phyloP scores from a whole-genome alignment of 2,329 filamentous ascomycete genomes.

The Fusarium miscanthi region DNA sequence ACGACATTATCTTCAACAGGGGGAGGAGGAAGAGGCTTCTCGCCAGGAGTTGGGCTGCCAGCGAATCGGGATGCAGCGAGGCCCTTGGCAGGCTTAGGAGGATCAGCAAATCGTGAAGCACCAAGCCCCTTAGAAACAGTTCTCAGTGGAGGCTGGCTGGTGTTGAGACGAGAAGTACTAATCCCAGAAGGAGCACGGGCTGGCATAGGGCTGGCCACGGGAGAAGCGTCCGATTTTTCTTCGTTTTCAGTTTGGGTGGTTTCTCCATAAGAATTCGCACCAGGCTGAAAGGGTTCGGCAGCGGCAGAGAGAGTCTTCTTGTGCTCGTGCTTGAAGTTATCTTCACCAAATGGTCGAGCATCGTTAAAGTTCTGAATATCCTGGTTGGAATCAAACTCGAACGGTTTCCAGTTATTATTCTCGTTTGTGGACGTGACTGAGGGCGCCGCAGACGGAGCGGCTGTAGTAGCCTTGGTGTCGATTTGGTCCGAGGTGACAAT shows the following conservation, averaged over 20 bases:
- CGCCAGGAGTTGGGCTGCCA: constrained; percentile 50
- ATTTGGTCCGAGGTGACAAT: constrained; percentile 63
- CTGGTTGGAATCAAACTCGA: constrained; percentile 65
- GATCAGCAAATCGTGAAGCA: constrained; percentile 62
- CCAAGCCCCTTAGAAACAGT: constrained; percentile 50
- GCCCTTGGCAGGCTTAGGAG: constrained; percentile 55
- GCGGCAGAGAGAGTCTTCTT: constrained; percentile 72
- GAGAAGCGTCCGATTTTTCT: constrained; percentile 41
- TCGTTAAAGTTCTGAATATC: constrained; percentile 64
- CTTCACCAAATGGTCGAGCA: constrained; percentile 61
- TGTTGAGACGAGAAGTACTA: constrained; percentile 36
- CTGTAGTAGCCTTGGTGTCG: constrained; percentile 64
- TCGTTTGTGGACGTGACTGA: constrained; percentile 64
- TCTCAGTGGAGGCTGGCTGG: constrained; percentile 47
- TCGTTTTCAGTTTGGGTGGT: constrained; percentile 35
- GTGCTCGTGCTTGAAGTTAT: constrained; percentile 55
- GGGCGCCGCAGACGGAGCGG: constrained; percentile 63
- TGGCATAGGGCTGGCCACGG: constrained; percentile 33
- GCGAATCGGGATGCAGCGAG: constrained; percentile 60
- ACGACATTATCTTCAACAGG: constrained; percentile 45
- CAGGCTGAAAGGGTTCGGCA: constrained; percentile 74
- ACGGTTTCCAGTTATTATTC: constrained; percentile 63
- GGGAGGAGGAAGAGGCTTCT: constrained; percentile 40
- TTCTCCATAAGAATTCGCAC: constrained; percentile 48
- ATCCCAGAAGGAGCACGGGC: constrained; percentile 36